phyloP scores from a whole-genome alignment of 768 basidiomycete species.

The Leucosporidium scottii region DNA sequence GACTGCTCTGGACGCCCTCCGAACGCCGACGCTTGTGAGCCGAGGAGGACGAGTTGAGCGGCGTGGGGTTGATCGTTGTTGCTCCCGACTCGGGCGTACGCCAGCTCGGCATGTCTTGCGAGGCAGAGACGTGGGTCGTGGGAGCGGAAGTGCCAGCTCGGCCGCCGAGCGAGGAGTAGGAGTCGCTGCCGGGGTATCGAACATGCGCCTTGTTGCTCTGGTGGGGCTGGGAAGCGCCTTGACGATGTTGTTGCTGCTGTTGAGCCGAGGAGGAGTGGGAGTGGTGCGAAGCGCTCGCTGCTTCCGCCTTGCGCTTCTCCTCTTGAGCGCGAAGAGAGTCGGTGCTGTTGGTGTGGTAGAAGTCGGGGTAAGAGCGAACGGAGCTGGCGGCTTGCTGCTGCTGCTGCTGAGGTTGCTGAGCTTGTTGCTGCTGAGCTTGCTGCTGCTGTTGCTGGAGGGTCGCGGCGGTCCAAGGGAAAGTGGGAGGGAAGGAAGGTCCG shows the following conservation, averaged over 20 bases:
- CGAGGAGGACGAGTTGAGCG: not conserved
- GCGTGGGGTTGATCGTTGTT: too few species aligned
- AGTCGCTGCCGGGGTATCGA: not conserved
- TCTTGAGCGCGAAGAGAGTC: not conserved
- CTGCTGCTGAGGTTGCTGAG: not conserved
- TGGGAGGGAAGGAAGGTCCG: not conserved
- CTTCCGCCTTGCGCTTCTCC: not conserved
- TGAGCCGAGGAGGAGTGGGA: not conserved
- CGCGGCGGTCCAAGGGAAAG: not conserved
- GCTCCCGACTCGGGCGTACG: too few species aligned
- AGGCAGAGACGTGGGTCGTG: too few species aligned
- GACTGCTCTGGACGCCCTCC: not conserved
- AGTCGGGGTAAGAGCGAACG: not conserved
- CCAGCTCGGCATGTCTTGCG: too few species aligned
- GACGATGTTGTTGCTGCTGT: constrained; percentile 4
- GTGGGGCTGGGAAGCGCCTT: not conserved
- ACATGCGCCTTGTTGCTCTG: not conserved
- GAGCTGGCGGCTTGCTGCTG: not conserved
- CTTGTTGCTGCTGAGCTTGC: not conserved
- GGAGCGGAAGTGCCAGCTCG: too few species aligned
- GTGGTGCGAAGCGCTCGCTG: too few species aligned
- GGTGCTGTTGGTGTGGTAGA: not conserved
- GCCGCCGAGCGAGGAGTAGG: not conserved
- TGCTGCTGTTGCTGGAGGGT: not conserved
- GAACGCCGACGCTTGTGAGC: constrained; percentile 1